Conservation (phyloP, 2,329 filamentous ascomycete species). For the Fusarium incarnatum region DNA sequence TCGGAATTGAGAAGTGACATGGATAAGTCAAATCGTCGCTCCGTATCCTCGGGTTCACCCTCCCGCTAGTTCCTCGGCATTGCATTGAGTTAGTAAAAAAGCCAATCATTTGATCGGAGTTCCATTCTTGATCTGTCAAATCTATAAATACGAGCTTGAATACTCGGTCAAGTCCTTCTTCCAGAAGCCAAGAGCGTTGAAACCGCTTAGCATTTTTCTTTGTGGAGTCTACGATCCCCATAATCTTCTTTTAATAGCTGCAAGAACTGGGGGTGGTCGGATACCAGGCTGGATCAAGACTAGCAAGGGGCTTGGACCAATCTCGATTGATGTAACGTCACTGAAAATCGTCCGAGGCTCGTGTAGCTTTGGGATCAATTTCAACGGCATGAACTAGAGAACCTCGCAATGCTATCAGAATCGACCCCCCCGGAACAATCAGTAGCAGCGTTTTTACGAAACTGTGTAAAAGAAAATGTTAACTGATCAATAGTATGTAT, state of each 20-base stretch:
- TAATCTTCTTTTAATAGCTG: slow-evolving; percentile 16
- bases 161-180: not conserved
- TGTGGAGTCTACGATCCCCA: not conserved
- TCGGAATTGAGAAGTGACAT: too few relatives aligned
- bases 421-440: too few relatives aligned
- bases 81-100: not conserved
- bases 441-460: too few relatives aligned
- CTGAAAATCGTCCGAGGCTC: not conserved
- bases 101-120: not conserved
- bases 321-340: not conserved
- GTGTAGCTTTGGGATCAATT: not conserved
- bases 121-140: not conserved
- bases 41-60: not conserved
- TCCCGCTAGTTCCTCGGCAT: not conserved
- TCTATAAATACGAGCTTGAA: slow-evolving; percentile 1
- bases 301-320: not conserved
- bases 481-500: too few relatives aligned
- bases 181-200: slow-evolving; percentile 3
- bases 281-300: not conserved
- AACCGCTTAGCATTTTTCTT: not conserved
- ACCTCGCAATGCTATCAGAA: not conserved
- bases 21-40: not conserved
- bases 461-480: too few relatives aligned
- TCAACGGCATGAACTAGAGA: not conserved
- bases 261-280: not conserved